Evolutionary conservation across 257 asterid genomes (phyloP).

Genomic region (Solanum paucissectum): DNA sequence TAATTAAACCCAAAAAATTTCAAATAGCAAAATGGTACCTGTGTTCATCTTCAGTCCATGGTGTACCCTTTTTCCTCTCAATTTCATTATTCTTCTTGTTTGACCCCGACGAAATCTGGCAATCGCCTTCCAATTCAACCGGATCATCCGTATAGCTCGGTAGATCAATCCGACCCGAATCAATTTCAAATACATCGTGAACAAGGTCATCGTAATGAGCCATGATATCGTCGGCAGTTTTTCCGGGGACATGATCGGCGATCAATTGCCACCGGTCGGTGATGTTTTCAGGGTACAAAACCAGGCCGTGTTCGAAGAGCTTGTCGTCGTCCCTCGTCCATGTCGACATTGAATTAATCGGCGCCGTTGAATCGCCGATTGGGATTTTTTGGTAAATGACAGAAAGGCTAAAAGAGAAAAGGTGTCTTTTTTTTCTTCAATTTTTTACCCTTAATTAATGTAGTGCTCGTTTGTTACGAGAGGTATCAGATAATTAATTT

Average conservation of each 20-base stretch:
- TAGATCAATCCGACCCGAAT: conserved; percentile 52
- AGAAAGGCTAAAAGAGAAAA: not conserved
- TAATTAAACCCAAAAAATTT: not conserved
- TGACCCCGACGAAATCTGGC: conserved; percentile 49
- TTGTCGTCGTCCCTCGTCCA: conserved; percentile 57
- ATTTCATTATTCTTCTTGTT: conserved; percentile 30
- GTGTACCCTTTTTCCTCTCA: conserved; percentile 64
- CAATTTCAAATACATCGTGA: conserved; percentile 46
- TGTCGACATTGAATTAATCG: not conserved
- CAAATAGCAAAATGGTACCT: conserved; percentile 14
- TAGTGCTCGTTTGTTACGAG: not conserved
- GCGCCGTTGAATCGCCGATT: not conserved
- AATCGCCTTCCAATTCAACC: conserved; percentile 5
- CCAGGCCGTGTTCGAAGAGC: conserved; percentile 45
- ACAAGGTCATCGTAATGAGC: conserved; percentile 45
- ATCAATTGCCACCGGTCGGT: conserved; percentile 50
- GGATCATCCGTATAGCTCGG: conserved; percentile 35
- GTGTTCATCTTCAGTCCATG: conserved; percentile 87
- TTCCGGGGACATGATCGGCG: conserved; percentile 36
- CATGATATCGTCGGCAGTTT: conserved; percentile 34
- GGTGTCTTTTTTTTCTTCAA: not conserved
- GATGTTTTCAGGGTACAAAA: conserved; percentile 36
- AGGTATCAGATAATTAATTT: not conserved
- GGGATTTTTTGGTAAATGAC: not conserved
- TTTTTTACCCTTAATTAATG: not conserved